Evolutionary conservation across 768 basidiomycete species (phyloP).

Genomic region (Piloderma croceum): DNA sequence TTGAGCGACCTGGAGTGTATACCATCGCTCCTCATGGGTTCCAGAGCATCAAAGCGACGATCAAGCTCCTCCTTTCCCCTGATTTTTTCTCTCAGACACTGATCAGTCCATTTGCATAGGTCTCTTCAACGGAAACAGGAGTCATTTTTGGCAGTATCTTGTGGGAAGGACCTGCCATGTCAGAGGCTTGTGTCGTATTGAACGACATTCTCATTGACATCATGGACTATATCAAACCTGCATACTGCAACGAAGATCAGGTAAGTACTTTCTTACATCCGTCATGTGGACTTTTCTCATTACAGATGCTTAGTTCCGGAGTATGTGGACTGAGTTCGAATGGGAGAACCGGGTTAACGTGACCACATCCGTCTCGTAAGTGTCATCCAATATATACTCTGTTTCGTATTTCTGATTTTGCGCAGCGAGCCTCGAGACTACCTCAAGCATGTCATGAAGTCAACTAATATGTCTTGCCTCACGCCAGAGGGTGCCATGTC

Average conservation of each 20-base stretch:
- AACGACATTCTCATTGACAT: conserved; percentile 99
- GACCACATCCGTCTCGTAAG: conserved; percentile 74
- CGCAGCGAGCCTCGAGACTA: conserved; percentile 80
- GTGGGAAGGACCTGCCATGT: conserved; percentile 86
- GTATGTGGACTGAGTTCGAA: conserved; percentile 99
- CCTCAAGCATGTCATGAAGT: conserved; percentile 90
- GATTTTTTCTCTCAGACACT: not conserved
- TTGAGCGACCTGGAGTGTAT: conserved; percentile 88
- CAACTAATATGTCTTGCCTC: conserved; percentile 96
- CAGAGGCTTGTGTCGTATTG: conserved; percentile 88
- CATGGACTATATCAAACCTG: conserved; percentile 97
- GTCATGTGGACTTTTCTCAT: not conserved
- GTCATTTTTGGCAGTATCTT: conserved; percentile 98
- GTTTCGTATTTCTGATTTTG: not conserved
- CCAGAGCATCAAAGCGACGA: conserved; percentile 97
- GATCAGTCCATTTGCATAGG: conserved; percentile 24
- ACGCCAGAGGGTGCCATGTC: conserved; percentile 85
- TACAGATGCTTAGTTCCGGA: conserved; percentile 67
- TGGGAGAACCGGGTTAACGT: conserved; percentile 99
- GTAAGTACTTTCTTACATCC: conserved; percentile 32
- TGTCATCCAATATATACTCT: conserved; percentile 16
- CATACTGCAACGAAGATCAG: conserved; percentile 92
- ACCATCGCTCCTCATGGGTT: conserved; percentile 95
- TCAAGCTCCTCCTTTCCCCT: conserved; percentile 53
- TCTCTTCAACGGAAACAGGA: conserved; percentile 96